Evolutionary conservation across 2,329 filamentous ascomycete species (phyloP).

Genomic region (Tolypocladium pustulatum): DNA sequence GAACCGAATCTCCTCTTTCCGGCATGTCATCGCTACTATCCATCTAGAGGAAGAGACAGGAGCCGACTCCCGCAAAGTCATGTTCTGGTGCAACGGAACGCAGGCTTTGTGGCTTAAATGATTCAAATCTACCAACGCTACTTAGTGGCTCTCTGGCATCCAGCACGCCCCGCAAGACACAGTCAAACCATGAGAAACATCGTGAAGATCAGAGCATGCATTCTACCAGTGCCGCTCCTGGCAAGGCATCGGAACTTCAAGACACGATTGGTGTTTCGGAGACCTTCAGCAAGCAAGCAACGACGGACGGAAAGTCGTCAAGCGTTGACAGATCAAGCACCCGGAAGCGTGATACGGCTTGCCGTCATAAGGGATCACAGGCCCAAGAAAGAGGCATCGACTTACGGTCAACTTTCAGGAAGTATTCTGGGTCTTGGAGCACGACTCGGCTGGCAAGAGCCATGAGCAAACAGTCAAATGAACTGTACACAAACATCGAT

Average conservation of each 20-base stretch:
- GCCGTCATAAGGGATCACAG: not conserved
- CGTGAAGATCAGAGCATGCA: not conserved
- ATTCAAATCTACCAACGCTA: not conserved
- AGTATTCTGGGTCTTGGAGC: conserved; percentile 10
- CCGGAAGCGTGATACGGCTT: not conserved
- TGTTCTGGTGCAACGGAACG: not conserved
- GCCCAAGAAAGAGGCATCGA: conserved; percentile 6
- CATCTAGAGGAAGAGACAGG: conserved; percentile 2
- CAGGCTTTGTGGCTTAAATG: not conserved
- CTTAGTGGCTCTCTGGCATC: not conserved
- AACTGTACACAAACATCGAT: not conserved
- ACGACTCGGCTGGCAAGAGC: conserved; percentile 2
- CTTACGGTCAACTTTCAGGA: conserved; percentile 8
- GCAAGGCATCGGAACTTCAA: conserved; percentile 3
- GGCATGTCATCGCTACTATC: conserved; percentile 3
- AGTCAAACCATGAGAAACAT: not conserved
- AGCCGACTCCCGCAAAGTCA: not conserved
- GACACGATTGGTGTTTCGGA: conserved; percentile 21
- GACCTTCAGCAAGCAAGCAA: conserved; percentile 9
- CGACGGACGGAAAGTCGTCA: not conserved
- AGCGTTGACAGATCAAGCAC: not conserved
- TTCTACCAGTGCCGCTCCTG: not conserved
- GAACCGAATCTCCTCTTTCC: conserved; percentile 8
- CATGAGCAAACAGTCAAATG: not conserved
- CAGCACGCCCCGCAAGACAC: not conserved